These are phyloP conservation scores for Diplocarpon rosae DNA, from an alignment of 2,329 filamentous ascomycete genomes.

Conservation along the genomic window DNA sequence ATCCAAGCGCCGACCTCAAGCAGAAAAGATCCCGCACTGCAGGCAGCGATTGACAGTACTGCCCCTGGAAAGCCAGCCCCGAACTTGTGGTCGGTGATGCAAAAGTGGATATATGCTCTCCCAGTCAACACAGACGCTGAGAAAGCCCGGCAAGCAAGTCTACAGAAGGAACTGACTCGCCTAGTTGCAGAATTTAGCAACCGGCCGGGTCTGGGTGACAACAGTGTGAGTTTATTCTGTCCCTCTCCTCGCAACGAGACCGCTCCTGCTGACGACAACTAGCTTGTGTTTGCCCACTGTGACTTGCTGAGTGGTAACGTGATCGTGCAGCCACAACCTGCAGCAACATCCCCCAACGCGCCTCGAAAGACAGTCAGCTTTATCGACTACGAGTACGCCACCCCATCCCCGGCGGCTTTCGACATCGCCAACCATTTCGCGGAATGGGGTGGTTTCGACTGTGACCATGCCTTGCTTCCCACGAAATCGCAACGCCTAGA, in stretches of 20 bases:
- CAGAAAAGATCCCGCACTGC: conserved; percentile 29
- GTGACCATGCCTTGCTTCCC: conserved; percentile 76
- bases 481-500: conserved; percentile 63
- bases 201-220: conserved; percentile 62
- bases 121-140: conserved; percentile 63
- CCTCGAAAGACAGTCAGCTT: conserved; percentile 55
- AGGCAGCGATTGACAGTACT: conserved; percentile 37
- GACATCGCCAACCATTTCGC: conserved; percentile 97
- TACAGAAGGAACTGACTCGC: conserved; percentile 66
- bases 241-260: not conserved
- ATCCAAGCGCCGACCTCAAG: conserved; percentile 21
- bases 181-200: conserved; percentile 63
- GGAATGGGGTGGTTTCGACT: conserved; percentile 96
- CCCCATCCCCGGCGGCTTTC: conserved; percentile 86
- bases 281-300: conserved; percentile 90
- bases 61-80: conserved; percentile 62
- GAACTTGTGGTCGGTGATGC: conserved; percentile 90
- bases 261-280: conserved; percentile 17
- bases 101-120: conserved; percentile 87
- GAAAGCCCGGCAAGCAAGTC: conserved; percentile 49
- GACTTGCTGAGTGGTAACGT: conserved; percentile 95
- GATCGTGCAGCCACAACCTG: conserved; percentile 56
- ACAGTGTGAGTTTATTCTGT: conserved; percentile 52
- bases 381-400: conserved; percentile 98
- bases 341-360: conserved; percentile 25